These are phyloP conservation scores for Lactarius quietus DNA, from an alignment of 768 basidiomycete genomes.

Conservation along the genomic window DNA sequence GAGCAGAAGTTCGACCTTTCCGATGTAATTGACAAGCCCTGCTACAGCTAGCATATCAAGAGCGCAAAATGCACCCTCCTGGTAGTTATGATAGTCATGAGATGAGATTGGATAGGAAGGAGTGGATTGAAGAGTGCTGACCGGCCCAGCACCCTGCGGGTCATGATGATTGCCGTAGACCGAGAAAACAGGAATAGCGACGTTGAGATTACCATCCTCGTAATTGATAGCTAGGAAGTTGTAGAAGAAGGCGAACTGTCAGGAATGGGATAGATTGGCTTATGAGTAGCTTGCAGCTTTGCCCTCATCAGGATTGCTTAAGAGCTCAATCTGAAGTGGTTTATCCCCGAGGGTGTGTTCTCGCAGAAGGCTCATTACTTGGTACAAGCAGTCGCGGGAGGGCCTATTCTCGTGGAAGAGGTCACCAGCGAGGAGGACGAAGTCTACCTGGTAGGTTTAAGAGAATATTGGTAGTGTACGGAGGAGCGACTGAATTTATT, in stretches of 20 bases:
- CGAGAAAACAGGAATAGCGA: constrained; percentile 96
- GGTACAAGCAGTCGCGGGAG: constrained; percentile 83
- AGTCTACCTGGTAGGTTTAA: constrained; percentile 70
- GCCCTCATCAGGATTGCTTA: constrained; percentile 92
- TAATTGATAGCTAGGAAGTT: constrained; percentile 98
- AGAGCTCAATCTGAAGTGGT: constrained; percentile 84
- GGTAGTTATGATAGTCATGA: constrained; percentile 1
- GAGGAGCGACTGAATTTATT: constrained; percentile 56
- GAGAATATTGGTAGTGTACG: constrained; percentile 12
- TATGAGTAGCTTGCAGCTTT: constrained; percentile 82
- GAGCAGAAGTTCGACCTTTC: constrained; percentile 85
- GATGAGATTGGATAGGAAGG: neutral
- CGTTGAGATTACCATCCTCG: constrained; percentile 93
- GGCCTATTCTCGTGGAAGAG: constrained; percentile 98
- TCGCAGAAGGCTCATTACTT: constrained; percentile 82
- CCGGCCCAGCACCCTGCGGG: constrained; percentile 92
- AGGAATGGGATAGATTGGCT: constrained; percentile 30
- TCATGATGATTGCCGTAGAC: constrained; percentile 99
- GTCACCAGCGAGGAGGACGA: constrained; percentile 92
- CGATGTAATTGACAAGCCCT: constrained; percentile 96
- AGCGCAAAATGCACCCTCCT: constrained; percentile 96
- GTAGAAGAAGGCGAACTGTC: constrained; percentile 2
- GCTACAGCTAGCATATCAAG: constrained; percentile 93
- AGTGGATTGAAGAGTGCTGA: constrained; percentile 38
- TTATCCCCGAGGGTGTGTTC: constrained; percentile 88